phyloP scores from a whole-genome alignment of 345 rosid species.

The Arabidopsis arenosa region DNA sequence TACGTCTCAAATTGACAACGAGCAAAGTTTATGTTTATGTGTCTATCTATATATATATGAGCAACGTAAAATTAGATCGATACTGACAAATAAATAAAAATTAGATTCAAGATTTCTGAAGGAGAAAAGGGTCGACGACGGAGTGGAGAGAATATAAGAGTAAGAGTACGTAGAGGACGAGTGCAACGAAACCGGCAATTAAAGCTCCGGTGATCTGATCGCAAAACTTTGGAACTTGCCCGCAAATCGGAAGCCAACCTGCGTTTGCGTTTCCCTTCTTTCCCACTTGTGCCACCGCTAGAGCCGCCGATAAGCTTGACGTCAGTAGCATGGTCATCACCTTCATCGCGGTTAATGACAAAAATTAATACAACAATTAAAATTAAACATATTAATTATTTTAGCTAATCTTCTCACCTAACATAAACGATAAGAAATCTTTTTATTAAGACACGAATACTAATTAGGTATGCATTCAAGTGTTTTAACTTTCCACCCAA shows the following conservation, averaged over 20 bases:
- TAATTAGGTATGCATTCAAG: constrained; percentile 7
- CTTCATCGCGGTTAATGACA: constrained; percentile 30
- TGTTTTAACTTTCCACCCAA: not conserved
- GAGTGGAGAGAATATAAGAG: constrained; percentile 58
- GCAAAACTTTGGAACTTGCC: constrained; percentile 67
- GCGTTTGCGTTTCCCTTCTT: constrained; percentile 71
- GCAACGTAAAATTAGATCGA: not conserved
- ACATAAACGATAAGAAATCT: not conserved
- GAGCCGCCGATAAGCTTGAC: constrained; percentile 75
- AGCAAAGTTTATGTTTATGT: not conserved
- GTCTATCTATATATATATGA: not conserved
- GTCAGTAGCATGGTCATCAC: constrained; percentile 54
- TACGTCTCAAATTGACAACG: not conserved
- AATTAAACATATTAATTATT: not conserved
- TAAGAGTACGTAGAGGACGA: constrained; percentile 52
- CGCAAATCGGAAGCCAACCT: constrained; percentile 85
- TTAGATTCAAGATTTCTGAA: constrained; percentile 49
- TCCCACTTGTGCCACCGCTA: constrained; percentile 80
- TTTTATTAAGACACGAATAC: not conserved
- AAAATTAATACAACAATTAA: not conserved
- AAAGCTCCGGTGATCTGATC: constrained; percentile 72
- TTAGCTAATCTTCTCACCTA: constrained; percentile 31
- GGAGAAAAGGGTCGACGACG: constrained; percentile 60
- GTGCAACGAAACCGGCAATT: constrained; percentile 58
- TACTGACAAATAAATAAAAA: not conserved